Evolutionary conservation across 257 asterid species (phyloP).

Genomic region (Ocimum tenuiflorum): DNA sequence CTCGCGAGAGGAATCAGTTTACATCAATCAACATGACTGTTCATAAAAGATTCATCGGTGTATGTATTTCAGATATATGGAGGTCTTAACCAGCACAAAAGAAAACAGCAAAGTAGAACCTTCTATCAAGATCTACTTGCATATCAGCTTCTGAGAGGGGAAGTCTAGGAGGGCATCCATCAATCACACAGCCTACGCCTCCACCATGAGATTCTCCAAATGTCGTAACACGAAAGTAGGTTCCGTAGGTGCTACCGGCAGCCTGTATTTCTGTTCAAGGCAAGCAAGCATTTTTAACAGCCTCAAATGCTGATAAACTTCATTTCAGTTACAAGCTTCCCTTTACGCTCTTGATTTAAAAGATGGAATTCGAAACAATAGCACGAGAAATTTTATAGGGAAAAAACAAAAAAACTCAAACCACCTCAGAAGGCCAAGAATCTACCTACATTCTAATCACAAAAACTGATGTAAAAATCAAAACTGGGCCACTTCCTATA

Average conservation of each 20-base stretch:
- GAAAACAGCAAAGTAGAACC: constrained; percentile 28
- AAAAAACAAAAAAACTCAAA: constrained; percentile 12
- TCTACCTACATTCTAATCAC: background rate
- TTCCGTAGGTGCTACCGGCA: constrained; percentile 61
- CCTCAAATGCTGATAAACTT: no score
- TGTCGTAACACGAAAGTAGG: constrained; percentile 72
- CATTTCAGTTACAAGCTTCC: no score
- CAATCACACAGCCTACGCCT: constrained; percentile 83
- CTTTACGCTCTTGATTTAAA: no score
- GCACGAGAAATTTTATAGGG: no score
- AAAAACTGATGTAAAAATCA: background rate
- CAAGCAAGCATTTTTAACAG: no score
- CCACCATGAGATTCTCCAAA: constrained; percentile 96
- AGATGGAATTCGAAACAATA: no score
- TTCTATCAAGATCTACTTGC: constrained; percentile 80
- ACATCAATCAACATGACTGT: background rate
- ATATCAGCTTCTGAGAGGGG: constrained; percentile 78
- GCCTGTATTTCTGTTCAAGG: constrained; percentile 50
- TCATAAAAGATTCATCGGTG: background rate
- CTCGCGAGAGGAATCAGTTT: background rate
- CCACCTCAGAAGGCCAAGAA: background rate
- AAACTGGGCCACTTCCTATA: background rate
- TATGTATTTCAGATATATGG: background rate
- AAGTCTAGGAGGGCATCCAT: constrained; percentile 89
- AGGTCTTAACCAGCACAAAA: constrained; percentile 12